Conservation (phyloP, 306 rosid genomes). For the Vicia sativa region DNA sequence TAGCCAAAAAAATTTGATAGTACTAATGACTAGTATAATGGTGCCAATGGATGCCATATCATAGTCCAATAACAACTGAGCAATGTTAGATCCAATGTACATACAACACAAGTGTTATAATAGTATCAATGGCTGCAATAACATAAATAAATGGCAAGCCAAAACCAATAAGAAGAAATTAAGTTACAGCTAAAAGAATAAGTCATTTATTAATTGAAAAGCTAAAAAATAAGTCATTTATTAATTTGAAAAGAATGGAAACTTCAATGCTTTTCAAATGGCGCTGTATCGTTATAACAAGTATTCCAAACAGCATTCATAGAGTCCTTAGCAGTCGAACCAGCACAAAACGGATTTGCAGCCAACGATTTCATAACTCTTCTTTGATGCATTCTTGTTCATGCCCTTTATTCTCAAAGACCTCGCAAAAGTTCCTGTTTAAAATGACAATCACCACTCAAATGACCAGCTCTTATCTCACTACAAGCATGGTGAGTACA, state of each 20-base stretch:
- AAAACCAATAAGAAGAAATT: too few relatives aligned
- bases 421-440: slow-evolving; percentile 77
- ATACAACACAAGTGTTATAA: too few relatives aligned
- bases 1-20: too few relatives aligned
- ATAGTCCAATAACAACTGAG: too few relatives aligned
- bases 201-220: too few relatives aligned
- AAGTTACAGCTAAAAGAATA: too few relatives aligned
- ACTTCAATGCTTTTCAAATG: slow-evolving; percentile 80
- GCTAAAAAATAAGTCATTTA: too few relatives aligned
- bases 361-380: slow-evolving; percentile 65
- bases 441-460: slow-evolving; percentile 84
- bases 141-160: too few relatives aligned
- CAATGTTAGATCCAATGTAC: too few relatives aligned
- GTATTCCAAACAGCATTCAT: slow-evolving; percentile 91
- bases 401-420: slow-evolving; percentile 67
- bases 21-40: too few relatives aligned
- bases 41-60: too few relatives aligned
- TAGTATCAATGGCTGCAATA: too few relatives aligned
- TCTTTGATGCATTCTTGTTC: slow-evolving; percentile 88
- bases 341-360: slow-evolving; percentile 58
- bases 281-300: slow-evolving; percentile 79
- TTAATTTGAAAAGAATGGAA: slow-evolving; percentile 14
- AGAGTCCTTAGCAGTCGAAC: slow-evolving; percentile 71
- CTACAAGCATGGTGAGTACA: slow-evolving; percentile 87
- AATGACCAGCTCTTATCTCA: slow-evolving; percentile 78